These are phyloP conservation scores for Cerioporus squamosus DNA, from an alignment of 1,284 basidiomycete genomes.

Conservation along the genomic window DNA sequence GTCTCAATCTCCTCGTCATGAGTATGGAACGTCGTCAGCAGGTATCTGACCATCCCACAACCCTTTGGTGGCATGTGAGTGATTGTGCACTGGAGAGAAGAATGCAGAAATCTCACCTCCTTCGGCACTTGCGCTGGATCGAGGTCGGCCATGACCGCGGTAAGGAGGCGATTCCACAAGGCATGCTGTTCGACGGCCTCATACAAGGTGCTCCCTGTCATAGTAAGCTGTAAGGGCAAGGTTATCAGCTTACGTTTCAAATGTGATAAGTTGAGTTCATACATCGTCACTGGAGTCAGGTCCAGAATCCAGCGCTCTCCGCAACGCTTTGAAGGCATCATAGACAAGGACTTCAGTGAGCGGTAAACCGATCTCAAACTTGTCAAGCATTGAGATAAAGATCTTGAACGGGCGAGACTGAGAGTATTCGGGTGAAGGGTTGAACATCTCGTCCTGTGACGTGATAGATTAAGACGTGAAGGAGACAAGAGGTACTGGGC, in stretches of 20 bases:
- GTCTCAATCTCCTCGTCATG: slow-evolving; percentile 85
- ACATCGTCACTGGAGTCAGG: slow-evolving; percentile 61
- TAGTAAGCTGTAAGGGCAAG: slow-evolving; percentile 57
- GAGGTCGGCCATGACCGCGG: slow-evolving; percentile 57
- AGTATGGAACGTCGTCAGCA: slow-evolving; percentile 68
- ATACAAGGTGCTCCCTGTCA: slow-evolving; percentile 90
- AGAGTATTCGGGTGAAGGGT: slow-evolving; percentile 69
- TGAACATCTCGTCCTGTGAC: slow-evolving; percentile 72
- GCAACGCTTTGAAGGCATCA: slow-evolving; percentile 79
- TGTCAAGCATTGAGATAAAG: slow-evolving; percentile 93
- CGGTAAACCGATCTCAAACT: slow-evolving; percentile 92
- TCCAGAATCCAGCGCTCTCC: slow-evolving; percentile 55
- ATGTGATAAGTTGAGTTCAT: slow-evolving; percentile 39
- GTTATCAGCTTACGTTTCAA: not conserved
- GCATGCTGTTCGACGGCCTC: slow-evolving; percentile 91
- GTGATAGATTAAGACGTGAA: not conserved
- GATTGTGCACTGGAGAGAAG: not conserved
- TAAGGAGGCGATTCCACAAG: slow-evolving; percentile 82
- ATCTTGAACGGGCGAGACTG: slow-evolving; percentile 93
- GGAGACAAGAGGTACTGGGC: not conserved
- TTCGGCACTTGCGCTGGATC: slow-evolving; percentile 42
- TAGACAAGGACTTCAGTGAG: slow-evolving; percentile 82
- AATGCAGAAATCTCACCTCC: slow-evolving; percentile 53
- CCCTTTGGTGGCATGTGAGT: slow-evolving; percentile 44
- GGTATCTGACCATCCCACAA: slow-evolving; percentile 66